Conservation (phyloP, 371 early-diverging fungal species). For the Conidiobolus incongruus region DNA sequence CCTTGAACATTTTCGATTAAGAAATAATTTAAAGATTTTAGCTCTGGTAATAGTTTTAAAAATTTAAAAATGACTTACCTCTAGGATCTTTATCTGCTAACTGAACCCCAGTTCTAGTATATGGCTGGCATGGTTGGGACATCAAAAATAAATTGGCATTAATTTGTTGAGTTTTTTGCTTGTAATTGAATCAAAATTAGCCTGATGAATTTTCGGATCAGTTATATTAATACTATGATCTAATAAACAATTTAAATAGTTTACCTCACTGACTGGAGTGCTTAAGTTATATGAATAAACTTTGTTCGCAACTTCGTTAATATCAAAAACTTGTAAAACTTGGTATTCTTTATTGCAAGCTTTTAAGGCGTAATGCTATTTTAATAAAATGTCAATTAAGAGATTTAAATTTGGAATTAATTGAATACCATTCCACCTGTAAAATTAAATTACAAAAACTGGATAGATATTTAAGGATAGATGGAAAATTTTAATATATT, state of each 20-base stretch:
- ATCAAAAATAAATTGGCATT: constrained; percentile 58
- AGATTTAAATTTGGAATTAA: neutral
- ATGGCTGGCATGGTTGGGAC: constrained; percentile 72
- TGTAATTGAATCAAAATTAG: constrained; percentile 40
- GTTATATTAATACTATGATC: neutral
- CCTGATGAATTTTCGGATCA: constrained; percentile 13
- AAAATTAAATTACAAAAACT: neutral
- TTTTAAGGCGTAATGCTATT: constrained; percentile 50
- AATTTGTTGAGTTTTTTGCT: constrained; percentile 26
- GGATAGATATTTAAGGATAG: neutral
- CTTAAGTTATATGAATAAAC: constrained; percentile 60
- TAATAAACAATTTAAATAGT: neutral
- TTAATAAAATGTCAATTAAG: constrained; percentile 3
- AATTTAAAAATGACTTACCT: constrained; percentile 26
- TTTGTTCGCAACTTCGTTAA: constrained; percentile 52
- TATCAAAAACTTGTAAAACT: constrained; percentile 50
- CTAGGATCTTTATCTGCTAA: constrained; percentile 51
- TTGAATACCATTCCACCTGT: constrained; percentile 3
- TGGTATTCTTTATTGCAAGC: constrained; percentile 26
- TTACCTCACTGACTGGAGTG: constrained; percentile 7
- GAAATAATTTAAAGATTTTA: constrained; percentile 38
- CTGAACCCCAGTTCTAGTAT: constrained; percentile 51
- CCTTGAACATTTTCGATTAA: constrained; percentile 69
- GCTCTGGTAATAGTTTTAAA: too few relatives aligned
- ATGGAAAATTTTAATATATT: neutral